Percentiles rank a stretch among this genome's conserved stretches.
Evolutionary conservation across 768 basidiomycete species (phyloP).

Genomic region (Tulasnella sp.): DNA sequence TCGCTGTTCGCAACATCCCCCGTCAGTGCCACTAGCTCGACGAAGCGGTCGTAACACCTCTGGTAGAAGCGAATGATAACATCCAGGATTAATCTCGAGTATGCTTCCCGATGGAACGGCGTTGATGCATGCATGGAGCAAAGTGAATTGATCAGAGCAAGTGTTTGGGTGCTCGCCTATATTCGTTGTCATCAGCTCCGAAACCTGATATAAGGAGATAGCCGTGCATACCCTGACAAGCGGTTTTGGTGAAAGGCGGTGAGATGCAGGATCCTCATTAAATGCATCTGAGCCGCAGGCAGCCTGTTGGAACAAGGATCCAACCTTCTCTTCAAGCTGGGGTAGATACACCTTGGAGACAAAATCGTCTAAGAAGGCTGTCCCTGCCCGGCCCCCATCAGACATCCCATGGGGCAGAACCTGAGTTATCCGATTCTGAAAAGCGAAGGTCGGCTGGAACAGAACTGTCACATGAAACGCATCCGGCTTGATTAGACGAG

Average conservation of each 20-base stretch:
- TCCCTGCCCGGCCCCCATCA: slow-evolving; percentile 51
- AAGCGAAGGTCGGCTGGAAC: slow-evolving; percentile 88
- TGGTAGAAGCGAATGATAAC: slow-evolving; percentile 96
- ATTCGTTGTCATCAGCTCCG: not conserved
- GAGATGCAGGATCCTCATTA: slow-evolving; percentile 63
- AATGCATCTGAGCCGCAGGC: slow-evolving; percentile 80
- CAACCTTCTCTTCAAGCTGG: slow-evolving; percentile 90
- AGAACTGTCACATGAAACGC: slow-evolving; percentile 90
- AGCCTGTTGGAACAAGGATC: slow-evolving; percentile 73
- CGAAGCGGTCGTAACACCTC: slow-evolving; percentile 80
- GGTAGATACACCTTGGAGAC: slow-evolving; percentile 87
- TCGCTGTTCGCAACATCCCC: slow-evolving; percentile 20
- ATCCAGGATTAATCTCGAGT: slow-evolving; percentile 83
- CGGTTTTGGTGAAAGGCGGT: slow-evolving; percentile 55
- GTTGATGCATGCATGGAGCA: slow-evolving; percentile 84
- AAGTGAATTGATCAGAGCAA: slow-evolving; percentile 83
- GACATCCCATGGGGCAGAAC: slow-evolving; percentile 57
- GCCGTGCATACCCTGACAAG: slow-evolving; percentile 69
- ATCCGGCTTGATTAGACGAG: slow-evolving; percentile 76
- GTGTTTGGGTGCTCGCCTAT: slow-evolving; percentile 72
- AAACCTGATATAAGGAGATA: too few relatives aligned
- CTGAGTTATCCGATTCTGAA: slow-evolving; percentile 61
- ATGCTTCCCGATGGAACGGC: slow-evolving; percentile 91
- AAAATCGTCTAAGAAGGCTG: slow-evolving; percentile 78
- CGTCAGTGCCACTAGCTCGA: slow-evolving; percentile 47